Conservation (phyloP, 2,329 filamentous ascomycete genomes). For the Parastagonospora nodorum region DNA sequence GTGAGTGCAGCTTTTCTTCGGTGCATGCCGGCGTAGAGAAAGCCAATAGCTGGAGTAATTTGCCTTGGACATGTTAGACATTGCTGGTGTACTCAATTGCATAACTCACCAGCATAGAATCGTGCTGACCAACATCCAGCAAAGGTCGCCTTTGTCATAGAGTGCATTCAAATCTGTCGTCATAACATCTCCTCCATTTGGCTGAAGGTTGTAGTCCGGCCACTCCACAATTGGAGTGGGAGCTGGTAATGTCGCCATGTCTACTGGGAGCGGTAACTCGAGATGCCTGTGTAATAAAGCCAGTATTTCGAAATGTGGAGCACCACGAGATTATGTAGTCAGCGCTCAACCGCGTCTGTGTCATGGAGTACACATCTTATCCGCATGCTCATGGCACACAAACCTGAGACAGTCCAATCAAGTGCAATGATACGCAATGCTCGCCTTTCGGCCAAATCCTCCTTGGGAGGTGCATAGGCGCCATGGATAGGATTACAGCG, state of each 20-base stretch:
- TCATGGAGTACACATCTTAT: constrained; percentile 10
- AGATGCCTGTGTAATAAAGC: not conserved
- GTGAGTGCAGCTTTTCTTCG: constrained; percentile 45
- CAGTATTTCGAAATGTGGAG: not conserved
- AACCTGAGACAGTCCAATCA: not conserved
- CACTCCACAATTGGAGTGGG: constrained; percentile 47
- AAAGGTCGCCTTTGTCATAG: constrained; percentile 55
- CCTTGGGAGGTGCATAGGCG: constrained; percentile 1
- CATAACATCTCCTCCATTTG: constrained; percentile 52
- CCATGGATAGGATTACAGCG: constrained; percentile 17
- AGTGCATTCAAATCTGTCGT: constrained; percentile 52
- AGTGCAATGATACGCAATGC: constrained; percentile 9
- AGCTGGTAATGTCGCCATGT: constrained; percentile 32
- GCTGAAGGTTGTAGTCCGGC: constrained; percentile 50
- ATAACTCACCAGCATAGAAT: constrained; percentile 36
- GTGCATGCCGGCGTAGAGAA: constrained; percentile 43
- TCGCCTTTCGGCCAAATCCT: constrained; percentile 6
- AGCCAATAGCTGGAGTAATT: constrained; percentile 42
- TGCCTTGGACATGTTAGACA: constrained; percentile 25
- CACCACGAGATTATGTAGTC: not conserved
- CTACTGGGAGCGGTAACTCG: not conserved
- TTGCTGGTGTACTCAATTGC: not conserved
- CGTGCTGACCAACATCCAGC: constrained; percentile 47
- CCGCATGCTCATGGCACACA: constrained; percentile 6
- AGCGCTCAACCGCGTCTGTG: constrained; percentile 12